Base-by-base conservation (phyloP, 2,329 filamentous ascomycete genomes). In the Hypoxylon sp. region DNA sequence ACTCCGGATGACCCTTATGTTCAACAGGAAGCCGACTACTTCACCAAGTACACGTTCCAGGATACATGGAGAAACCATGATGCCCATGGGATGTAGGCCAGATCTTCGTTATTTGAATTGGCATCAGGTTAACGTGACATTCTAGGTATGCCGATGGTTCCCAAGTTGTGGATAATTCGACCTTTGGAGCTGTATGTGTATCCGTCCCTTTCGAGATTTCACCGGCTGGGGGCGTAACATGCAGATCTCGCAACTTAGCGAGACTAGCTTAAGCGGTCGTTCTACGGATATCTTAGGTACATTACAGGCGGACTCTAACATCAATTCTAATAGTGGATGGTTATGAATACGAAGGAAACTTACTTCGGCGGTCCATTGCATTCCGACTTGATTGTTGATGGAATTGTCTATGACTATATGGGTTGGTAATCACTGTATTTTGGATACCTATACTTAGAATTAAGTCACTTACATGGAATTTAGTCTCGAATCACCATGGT, bases 361-460 rank as follows among this genome's bases (percentile, higher is more conserved):
- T 89, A 89, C 71, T 89, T 86, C 73, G 86, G 86, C 7, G 89
- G 88, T 0, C 88, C 88, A 0, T 78, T 88, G 2, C 88, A 90
- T 75, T 89, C 88, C 0, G 89, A 91, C 72, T 78, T 91, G 5
- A 84, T 84, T 0, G 89, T 91, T 0, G 89, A 91, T 70, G 88
- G 88, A 0, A 90, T 91, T 51, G 83, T 91, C 0, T 90, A 91
- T 75, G 89, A 91, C 73, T 91, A 91, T 72, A 85, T 87, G 42
- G 75, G 77, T 77, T 57, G 65, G 69, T 72, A 17, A 42, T 17
- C 19, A 47, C 37, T 32, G 2, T 17, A 42, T n/a, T 42, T 48
- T 29, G 15, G 35, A 24, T 6, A n/a, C n/a, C n/a, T n/a, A 6
- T 50, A 21, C 7, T 17, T 21, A 15, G n/a, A 44, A 27, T 52